Evolutionary conservation across 495 filamentous ascomycete genomes (phyloP), one percentile per base, ranked within the genome.

Genomic region (Penicillium flavigenum): DNA sequence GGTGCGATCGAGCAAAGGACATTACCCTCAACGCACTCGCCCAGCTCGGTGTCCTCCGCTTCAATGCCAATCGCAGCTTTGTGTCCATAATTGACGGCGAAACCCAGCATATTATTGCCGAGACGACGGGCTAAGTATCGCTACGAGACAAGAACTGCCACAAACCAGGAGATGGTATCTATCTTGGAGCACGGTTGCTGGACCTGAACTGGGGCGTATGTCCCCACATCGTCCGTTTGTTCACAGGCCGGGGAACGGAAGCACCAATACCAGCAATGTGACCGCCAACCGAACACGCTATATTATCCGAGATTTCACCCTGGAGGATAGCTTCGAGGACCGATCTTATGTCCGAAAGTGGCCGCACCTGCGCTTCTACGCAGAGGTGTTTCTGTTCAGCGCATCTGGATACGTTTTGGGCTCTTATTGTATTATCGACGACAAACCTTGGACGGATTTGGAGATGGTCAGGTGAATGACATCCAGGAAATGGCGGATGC

Each of bases 1-100:
- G 52, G 5, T 50, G 55, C 8, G 54, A 46, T 7, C 59, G 76
- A 3, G 79, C 80, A 16, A 64, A 70, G 11, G 87, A 90, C 61
- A 80, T 82, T 8, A 79, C 80, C 38, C 74, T 90, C 5, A 84
- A 81, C 0, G 83, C 82, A 1, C 79, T 89, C 60, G 80, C 85
- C 20, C 86, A 88, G 63, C 70, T 89, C 20, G 84, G 81, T 0
- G 72, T 80, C 22, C 73, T 80, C 32, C 77, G 81, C 9, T 66
- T 87, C 46, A 71, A 77, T 32, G 75, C 74, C 39, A 76, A 77
- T 41, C 82, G 85, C 9, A 74, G 71, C 19, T 75, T 86, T 58
- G 76, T 88, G 14, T 84, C 81, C 2, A 74, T 89, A 34, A 82
- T 86, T 57, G 85, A 85, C 60, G 71, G 75, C 26, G 74, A 77